phyloP scores from a whole-genome alignment of 2,329 filamentous ascomycete genomes.

The Aplosporella prunicola region DNA sequence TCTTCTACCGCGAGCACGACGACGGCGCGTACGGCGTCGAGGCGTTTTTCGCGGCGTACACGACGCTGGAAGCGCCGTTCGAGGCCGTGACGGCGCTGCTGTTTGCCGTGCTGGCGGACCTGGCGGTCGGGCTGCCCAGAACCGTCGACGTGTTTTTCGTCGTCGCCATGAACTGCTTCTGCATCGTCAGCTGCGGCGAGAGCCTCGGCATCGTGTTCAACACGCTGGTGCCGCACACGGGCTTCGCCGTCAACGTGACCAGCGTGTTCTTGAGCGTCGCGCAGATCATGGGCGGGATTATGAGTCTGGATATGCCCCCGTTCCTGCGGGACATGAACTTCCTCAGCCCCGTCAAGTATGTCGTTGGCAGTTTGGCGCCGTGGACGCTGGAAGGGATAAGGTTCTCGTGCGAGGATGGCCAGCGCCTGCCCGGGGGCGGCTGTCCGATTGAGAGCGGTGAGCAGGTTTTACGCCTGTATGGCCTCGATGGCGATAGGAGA shows the following conservation, averaged over 20 bases:
- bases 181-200: constrained; percentile 65
- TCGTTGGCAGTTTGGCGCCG: constrained; percentile 55
- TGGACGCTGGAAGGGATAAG: constrained; percentile 52
- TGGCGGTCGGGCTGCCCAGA: constrained; percentile 56
- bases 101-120: constrained; percentile 54
- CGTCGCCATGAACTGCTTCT: constrained; percentile 59
- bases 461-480: constrained; percentile 59
- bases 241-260: constrained; percentile 67
- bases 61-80: constrained; percentile 61
- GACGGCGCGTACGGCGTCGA: constrained; percentile 63
- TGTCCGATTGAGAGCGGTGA: constrained; percentile 59
- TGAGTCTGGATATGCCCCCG: constrained; percentile 59
- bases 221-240: constrained; percentile 63
- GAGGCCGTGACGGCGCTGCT: constrained; percentile 56
- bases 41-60: constrained; percentile 62
- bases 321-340: constrained; percentile 62
- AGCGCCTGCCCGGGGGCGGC: constrained; percentile 49
- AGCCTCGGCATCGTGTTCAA: constrained; percentile 73
- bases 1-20: constrained; percentile 68
- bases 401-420: constrained; percentile 55
- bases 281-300: constrained; percentile 60
- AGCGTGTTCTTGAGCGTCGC: constrained; percentile 60
- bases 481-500: constrained; percentile 51
- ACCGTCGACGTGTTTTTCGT: constrained; percentile 59
- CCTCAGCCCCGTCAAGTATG: constrained; percentile 62